Evolutionary conservation across 2,329 filamentous ascomycete genomes (phyloP), one percentile per base, ranked within the genome.

Genomic region (Epichloe aotearoae): DNA sequence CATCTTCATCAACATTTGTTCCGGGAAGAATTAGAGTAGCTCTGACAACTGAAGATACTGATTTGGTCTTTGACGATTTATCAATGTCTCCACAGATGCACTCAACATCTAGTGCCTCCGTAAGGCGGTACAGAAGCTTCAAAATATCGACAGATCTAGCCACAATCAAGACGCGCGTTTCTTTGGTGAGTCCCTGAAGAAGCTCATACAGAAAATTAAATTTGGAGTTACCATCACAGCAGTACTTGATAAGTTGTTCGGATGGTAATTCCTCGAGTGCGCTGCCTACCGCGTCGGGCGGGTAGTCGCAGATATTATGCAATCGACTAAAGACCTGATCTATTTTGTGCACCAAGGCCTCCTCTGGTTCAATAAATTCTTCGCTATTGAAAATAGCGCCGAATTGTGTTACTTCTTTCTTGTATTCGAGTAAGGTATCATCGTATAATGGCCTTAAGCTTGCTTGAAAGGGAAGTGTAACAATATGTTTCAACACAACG

Each of bases 141-240:
- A 78, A 62, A 6, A 78, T 64, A 33, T 69, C 66, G 10, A 71
- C 69, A 5, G 73, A 71, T 19, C 73, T 73, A 8, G 71, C 75
- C 11, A 83, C 58, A 23, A 84, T 71, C 14, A 81, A 62, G 7
- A 83, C 61, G 37, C 71, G 74, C 38, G 69, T 71, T 11, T 73
- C 66, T 12, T 65, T 61, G 15, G 65, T 61, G 11, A 81, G 59
- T 8, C 62, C 58, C 19, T 73, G 65, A 33, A 82, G 59, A 3
- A 84, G 65, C 54, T 81, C 77, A 43, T 70, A 73, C 5, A 82
- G 57, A 56, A 84, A 83, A 34, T 71, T 73, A 56, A 77, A 79
- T 56, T 84, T 84, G 50, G 76, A 66, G 61, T 80, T 83, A 10
- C 76, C 73, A 49, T 73, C 73, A 50, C 73, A 70, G 2, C 73